These are phyloP conservation scores for Aspergillus hancockii DNA, from an alignment of 495 filamentous ascomycete genomes.

Conservation along the genomic window DNA sequence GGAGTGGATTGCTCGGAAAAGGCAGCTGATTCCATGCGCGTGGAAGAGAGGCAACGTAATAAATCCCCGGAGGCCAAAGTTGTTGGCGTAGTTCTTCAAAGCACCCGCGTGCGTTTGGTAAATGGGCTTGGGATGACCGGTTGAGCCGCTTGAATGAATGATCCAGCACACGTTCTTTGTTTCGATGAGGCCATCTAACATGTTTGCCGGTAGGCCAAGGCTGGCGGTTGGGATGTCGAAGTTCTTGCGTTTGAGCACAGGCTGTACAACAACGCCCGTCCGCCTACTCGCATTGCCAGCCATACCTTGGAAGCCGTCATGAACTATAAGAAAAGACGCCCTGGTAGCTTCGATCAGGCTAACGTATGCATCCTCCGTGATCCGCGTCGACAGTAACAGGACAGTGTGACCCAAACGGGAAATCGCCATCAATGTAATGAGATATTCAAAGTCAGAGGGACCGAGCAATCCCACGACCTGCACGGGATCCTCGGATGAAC, in stretches of 20 bases:
- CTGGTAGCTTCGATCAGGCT: slow-evolving; percentile 34
- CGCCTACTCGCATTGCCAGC: slow-evolving; percentile 17
- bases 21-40: slow-evolving; percentile 49
- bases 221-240: slow-evolving; percentile 6
- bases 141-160: slow-evolving; percentile 47
- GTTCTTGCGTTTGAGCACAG: slow-evolving; percentile 11
- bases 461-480: slow-evolving; percentile 45
- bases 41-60: too few species aligned
- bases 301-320: slow-evolving; percentile 20
- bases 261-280: slow-evolving; percentile 14
- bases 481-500: slow-evolving; percentile 33
- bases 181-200: slow-evolving; percentile 26
- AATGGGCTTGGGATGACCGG: slow-evolving; percentile 41
- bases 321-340: slow-evolving; percentile 21
- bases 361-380: slow-evolving; percentile 44
- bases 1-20: slow-evolving; percentile 47
- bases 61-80: too few species aligned
- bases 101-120: too few species aligned
- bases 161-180: slow-evolving; percentile 33
- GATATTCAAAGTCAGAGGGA: slow-evolving; percentile 43
- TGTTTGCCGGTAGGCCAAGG: slow-evolving; percentile 10
- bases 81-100: too few species aligned
- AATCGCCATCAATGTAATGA: slow-evolving; percentile 44
- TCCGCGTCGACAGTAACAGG: slow-evolving; percentile 47
- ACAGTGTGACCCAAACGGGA: slow-evolving; percentile 48